A percentile compares a stretch with the other conserved stretches of the same genome.
Conservation (phyloP, 129 eudicot species). For the Flaveria ramosissima region DNA sequence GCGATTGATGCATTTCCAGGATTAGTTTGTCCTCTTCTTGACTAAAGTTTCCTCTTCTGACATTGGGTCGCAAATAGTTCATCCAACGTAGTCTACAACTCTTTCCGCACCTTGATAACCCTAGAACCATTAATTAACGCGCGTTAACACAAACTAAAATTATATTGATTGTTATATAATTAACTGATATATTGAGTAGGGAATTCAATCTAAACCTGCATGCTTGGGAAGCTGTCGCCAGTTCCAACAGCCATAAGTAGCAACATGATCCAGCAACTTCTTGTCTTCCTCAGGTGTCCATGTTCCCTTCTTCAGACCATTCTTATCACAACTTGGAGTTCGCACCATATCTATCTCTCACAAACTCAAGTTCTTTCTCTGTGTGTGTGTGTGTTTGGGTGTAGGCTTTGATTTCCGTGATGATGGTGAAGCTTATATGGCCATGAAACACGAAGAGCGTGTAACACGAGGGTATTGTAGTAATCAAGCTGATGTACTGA, state of each 20-base stretch:
- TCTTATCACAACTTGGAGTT: slow-evolving; percentile 40
- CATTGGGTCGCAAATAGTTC: slow-evolving; percentile 47
- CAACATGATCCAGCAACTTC: slow-evolving; percentile 35
- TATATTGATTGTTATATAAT: not conserved
- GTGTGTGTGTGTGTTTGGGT: not conserved
- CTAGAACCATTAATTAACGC: slow-evolving; percentile 27
- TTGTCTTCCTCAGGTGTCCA: slow-evolving; percentile 50
- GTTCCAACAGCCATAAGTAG: slow-evolving; percentile 39
- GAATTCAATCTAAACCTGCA: slow-evolving; percentile 33
- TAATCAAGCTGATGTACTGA: not conserved
- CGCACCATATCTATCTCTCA: slow-evolving; percentile 36
- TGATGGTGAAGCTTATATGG: slow-evolving; percentile 18
- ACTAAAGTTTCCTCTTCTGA: slow-evolving; percentile 52
- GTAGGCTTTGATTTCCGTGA: not conserved
- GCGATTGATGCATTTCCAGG: slow-evolving; percentile 36
- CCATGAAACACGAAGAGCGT: slow-evolving; percentile 14
- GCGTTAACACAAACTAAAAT: not conserved
- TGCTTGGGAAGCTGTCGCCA: slow-evolving; percentile 50
- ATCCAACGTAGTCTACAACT: slow-evolving; percentile 62
- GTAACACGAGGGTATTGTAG: slow-evolving; percentile 21
- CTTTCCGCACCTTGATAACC: slow-evolving; percentile 59
- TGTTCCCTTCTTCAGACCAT: slow-evolving; percentile 45
- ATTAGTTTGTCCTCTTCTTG: slow-evolving; percentile 47
- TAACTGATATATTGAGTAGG: not conserved
- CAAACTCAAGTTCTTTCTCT: not conserved